Conservation (phyloP, 1,139 yeast genomes). For the Saccharomyces hybrid region DNA sequence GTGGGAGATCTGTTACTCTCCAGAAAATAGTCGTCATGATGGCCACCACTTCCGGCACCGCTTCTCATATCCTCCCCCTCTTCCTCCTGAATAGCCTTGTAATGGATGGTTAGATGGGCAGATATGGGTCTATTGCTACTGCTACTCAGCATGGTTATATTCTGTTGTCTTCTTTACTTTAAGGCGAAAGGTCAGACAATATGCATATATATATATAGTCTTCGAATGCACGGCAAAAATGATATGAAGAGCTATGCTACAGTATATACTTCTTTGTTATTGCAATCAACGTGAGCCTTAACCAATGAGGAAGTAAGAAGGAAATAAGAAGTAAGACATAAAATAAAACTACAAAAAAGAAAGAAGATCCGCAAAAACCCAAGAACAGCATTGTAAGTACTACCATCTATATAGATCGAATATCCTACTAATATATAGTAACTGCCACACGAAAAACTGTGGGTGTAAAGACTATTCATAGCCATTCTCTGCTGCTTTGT, state of each 20-base stretch:
- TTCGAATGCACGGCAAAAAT: neutral
- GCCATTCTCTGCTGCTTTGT: neutral
- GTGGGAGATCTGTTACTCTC: neutral
- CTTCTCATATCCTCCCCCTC: neutral
- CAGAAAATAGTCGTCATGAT: neutral
- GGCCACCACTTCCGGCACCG: neutral
- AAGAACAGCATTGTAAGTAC: neutral
- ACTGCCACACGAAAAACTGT: neutral
- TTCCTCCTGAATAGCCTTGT: neutral
- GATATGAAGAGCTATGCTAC: neutral
- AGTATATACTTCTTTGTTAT: neutral
- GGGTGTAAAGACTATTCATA: neutral
- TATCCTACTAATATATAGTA: neutral
- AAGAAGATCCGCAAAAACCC: neutral
- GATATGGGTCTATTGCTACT: slow-evolving; percentile 2
- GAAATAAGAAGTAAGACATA: neutral
- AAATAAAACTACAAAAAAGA: too few species aligned
- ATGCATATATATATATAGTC: neutral
- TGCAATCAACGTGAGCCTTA: neutral
- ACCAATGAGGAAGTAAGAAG: neutral
- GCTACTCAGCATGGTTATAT: neutral
- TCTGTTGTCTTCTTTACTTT: neutral
- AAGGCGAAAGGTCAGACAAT: neutral
- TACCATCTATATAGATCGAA: neutral
- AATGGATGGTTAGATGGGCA: slow-evolving; percentile 7